A percentile compares a stretch with the other conserved stretches of the same genome.
Evolutionary conservation across 2,329 filamentous ascomycete species (phyloP).

Genomic region (Alternaria metachromatica): DNA sequence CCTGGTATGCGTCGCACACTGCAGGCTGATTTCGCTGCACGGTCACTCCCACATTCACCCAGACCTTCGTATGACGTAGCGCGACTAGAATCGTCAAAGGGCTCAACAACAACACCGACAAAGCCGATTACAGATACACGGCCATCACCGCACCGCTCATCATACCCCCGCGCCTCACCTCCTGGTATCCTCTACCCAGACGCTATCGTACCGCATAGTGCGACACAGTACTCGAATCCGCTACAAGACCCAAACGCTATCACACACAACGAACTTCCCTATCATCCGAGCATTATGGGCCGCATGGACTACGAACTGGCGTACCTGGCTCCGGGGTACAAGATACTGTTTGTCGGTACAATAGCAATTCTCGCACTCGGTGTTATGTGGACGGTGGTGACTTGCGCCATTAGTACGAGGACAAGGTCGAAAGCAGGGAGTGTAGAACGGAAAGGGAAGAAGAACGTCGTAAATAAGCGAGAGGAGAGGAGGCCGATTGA

Average conservation of each 20-base stretch:
- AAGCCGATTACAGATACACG: background rate
- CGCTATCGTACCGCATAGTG: constrained; percentile 8
- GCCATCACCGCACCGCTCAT: background rate
- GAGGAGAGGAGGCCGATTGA: constrained; percentile 17
- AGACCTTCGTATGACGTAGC: background rate
- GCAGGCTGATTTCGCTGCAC: background rate
- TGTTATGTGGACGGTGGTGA: constrained; percentile 10
- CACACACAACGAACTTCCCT: background rate
- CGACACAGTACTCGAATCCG: background rate
- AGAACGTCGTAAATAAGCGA: background rate
- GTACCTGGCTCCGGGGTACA: constrained; percentile 7
- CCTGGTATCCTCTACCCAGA: constrained; percentile 15
- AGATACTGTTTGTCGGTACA: constrained; percentile 3
- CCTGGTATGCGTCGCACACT: background rate
- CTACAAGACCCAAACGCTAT: background rate
- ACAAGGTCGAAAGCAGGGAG: background rate
- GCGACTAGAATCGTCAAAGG: background rate
- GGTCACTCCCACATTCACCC: background rate
- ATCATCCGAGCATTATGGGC: background rate
- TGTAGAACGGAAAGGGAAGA: background rate
- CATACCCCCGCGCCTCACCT: constrained; percentile 11
- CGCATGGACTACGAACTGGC: constrained; percentile 10
- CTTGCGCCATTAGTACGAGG: constrained; percentile 12
- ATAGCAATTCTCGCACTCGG: constrained; percentile 8
- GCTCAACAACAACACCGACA: background rate